phyloP scores from a whole-genome alignment of 2,329 filamentous ascomycete genomes.

The Dactylellina parvicollis region DNA sequence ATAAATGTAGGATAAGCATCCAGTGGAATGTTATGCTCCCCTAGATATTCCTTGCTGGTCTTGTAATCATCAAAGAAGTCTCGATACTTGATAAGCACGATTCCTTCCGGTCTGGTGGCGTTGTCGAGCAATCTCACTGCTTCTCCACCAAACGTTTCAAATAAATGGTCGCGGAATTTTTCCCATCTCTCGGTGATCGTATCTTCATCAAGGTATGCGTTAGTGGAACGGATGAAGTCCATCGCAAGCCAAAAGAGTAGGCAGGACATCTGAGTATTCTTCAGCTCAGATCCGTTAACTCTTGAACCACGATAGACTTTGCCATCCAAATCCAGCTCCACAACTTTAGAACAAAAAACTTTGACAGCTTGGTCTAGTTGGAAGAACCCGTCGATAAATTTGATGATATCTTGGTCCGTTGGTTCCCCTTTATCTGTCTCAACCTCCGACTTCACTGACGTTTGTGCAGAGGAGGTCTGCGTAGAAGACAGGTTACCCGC shows the following conservation, averaged over 20 bases:
- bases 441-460: no score
- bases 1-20: constrained; percentile 7
- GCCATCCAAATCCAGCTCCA: not conserved
- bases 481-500: no score
- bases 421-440: not conserved
- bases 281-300: not conserved
- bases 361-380: no score
- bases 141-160: not conserved
- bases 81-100: constrained; percentile 10
- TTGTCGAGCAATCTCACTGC: not conserved
- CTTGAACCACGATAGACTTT: not conserved
- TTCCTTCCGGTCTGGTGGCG: not conserved
- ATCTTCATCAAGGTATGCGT: not conserved
- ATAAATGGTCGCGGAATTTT: not conserved
- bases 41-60: not conserved
- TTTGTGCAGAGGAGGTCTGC: no score
- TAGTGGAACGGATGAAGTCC: constrained; percentile 1
- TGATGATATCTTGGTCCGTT: not conserved
- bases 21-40: not conserved
- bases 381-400: constrained; percentile 17
- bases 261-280: not conserved
- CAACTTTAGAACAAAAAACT: no score
- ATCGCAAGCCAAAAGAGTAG: constrained; percentile 29
- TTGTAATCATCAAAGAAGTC: not conserved
- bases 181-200: constrained; percentile 3